phyloP scores from a whole-genome alignment of 495 filamentous ascomycete genomes.

The Xylaria castorea region DNA sequence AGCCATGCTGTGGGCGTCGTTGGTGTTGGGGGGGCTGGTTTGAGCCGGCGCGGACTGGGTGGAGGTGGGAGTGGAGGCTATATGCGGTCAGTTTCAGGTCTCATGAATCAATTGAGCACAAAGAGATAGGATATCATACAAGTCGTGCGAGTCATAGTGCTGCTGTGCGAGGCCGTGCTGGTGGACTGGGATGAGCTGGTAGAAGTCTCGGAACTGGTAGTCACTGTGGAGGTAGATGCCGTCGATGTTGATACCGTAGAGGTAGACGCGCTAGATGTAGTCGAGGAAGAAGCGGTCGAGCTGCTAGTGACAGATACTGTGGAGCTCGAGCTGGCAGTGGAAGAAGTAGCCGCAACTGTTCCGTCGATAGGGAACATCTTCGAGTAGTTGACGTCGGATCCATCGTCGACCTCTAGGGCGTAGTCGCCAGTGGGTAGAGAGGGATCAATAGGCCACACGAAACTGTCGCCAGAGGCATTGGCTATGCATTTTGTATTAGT shows the following conservation, averaged over 20 bases:
- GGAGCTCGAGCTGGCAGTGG: conserved; percentile 31
- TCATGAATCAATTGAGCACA: neutral
- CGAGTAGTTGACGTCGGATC: conserved; percentile 51
- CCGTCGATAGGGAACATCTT: conserved; percentile 43
- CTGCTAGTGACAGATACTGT: conserved; percentile 28
- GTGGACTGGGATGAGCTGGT: conserved; percentile 25
- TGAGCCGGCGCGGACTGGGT: conserved; percentile 27
- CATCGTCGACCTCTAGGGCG: conserved; percentile 51
- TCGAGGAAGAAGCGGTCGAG: conserved; percentile 31
- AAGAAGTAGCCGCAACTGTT: conserved; percentile 34
- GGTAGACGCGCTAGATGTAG: conserved; percentile 41
- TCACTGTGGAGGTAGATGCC: conserved; percentile 32
- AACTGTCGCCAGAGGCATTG: conserved; percentile 38
- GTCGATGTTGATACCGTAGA: conserved; percentile 36
- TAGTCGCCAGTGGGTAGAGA: conserved; percentile 49
- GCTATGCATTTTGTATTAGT: conserved; percentile 37
- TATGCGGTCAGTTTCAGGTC: conserved; percentile 28
- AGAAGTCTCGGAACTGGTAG: conserved; percentile 29
- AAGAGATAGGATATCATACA: conserved; percentile 18
- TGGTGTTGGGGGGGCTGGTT: conserved; percentile 35
- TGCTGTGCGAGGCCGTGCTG: conserved; percentile 38
- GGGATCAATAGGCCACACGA: conserved; percentile 44
- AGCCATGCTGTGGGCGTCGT: conserved; percentile 34
- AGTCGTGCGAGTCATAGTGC: conserved; percentile 32
- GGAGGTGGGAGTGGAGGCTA: conserved; percentile 30